phyloP scores from a whole-genome alignment of 1,284 basidiomycete genomes.

The Fomitopsis palustris region DNA sequence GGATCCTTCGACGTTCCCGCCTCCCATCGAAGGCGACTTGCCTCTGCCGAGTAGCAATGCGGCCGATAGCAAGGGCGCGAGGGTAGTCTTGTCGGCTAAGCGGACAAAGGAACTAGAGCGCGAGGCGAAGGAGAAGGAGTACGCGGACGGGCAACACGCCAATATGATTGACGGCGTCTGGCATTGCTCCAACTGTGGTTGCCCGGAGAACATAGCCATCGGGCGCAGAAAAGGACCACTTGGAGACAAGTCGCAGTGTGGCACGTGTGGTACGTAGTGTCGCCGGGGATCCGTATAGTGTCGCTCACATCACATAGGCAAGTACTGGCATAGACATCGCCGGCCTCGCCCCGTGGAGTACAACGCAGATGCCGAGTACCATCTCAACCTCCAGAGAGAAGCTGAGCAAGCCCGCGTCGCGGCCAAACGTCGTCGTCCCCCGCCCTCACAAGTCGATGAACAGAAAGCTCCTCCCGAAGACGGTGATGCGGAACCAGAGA shows the following conservation, averaged over 20 bases:
- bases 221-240: slow-evolving; percentile 85
- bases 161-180: slow-evolving; percentile 83
- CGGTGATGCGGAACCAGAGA: slow-evolving; percentile 53
- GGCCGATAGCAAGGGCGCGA: slow-evolving; percentile 43
- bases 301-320: slow-evolving; percentile 45
- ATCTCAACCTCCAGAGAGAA: slow-evolving; percentile 55
- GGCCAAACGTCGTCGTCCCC: slow-evolving; percentile 48
- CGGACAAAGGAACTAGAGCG: slow-evolving; percentile 70
- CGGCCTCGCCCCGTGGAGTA: slow-evolving; percentile 76
- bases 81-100: slow-evolving; percentile 50
- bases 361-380: slow-evolving; percentile 67
- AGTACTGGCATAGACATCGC: slow-evolving; percentile 82
- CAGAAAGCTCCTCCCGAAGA: slow-evolving; percentile 42
- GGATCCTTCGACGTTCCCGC: slow-evolving; percentile 53
- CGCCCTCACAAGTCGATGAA: slow-evolving; percentile 25
- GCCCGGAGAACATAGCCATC: slow-evolving; percentile 80
- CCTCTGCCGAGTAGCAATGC: slow-evolving; percentile 36
- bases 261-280: slow-evolving; percentile 74
- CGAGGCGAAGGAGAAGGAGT: slow-evolving; percentile 79
- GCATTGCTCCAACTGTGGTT: slow-evolving; percentile 92
- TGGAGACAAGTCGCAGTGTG: slow-evolving; percentile 90
- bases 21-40: slow-evolving; percentile 55
- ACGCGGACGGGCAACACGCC: slow-evolving; percentile 75
- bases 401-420: slow-evolving; percentile 45
- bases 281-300: slow-evolving; percentile 6